Conservation (phyloP, 2,329 filamentous ascomycete genomes). For the Plectosphaerella plurivora region DNA sequence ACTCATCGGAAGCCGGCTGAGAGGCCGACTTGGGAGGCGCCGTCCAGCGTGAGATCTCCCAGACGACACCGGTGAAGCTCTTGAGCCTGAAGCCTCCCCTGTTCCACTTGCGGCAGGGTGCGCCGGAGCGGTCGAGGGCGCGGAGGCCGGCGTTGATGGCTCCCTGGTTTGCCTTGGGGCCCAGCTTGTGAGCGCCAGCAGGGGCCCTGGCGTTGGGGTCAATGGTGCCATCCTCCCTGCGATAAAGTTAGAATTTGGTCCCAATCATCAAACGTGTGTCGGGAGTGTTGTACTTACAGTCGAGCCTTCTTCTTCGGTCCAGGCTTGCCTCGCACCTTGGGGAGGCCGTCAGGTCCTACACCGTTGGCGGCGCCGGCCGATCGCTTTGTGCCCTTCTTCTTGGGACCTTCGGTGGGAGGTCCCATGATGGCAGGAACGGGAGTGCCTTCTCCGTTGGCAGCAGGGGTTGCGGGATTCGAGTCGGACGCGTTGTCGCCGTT, state of each 20-base stretch:
- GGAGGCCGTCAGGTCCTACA: conserved; percentile 51
- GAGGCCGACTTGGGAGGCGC: conserved; percentile 58
- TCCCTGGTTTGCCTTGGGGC: conserved; percentile 93
- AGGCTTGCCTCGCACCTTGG: conserved; percentile 79
- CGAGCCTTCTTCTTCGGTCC: conserved; percentile 95
- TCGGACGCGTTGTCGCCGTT: conserved; percentile 54
- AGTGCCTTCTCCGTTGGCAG: conserved; percentile 40
- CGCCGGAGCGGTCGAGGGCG: conserved; percentile 85
- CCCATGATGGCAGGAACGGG: conserved; percentile 54
- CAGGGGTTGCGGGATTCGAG: conserved; percentile 57
- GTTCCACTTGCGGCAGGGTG: conserved; percentile 88
- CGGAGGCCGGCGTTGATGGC: conserved; percentile 96
- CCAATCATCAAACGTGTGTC: background rate
- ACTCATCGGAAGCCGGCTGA: conserved; percentile 41
- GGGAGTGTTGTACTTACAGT: conserved; percentile 61
- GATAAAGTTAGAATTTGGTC: conserved; percentile 19
- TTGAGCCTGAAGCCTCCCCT: conserved; percentile 80
- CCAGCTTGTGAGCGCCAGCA: conserved; percentile 71
- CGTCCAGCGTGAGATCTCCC: conserved; percentile 80
- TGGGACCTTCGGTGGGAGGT: conserved; percentile 56
- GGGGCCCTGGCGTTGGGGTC: conserved; percentile 51
- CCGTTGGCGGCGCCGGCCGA: conserved; percentile 62
- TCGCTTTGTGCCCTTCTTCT: conserved; percentile 74
- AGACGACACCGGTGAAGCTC: conserved; percentile 84
- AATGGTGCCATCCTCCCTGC: conserved; percentile 59